Percentiles rank a stretch among this genome's conserved stretches.
These are phyloP conservation scores for Dacryopinax primogenitus DNA, from an alignment of 768 basidiomycete species.

Conservation along the genomic window DNA sequence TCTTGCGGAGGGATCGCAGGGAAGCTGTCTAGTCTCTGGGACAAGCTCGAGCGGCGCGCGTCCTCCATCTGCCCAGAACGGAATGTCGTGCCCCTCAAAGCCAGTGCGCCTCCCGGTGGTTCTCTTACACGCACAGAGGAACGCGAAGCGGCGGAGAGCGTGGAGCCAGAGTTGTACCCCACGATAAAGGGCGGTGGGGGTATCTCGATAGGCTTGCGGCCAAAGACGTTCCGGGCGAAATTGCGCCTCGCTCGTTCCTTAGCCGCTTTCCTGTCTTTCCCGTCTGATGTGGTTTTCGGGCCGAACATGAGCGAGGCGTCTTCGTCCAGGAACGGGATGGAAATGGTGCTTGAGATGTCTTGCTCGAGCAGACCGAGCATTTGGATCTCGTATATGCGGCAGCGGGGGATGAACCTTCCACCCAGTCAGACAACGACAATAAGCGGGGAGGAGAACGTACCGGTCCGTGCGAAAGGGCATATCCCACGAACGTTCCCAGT, in stretches of 20 bases:
- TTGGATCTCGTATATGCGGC: conserved; percentile 95
- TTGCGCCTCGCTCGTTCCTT: background rate
- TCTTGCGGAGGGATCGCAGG: background rate
- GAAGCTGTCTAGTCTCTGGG: background rate
- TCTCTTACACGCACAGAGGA: background rate
- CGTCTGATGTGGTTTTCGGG: background rate
- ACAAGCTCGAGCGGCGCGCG: background rate
- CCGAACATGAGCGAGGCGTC: conserved; percentile 8
- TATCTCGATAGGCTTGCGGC: background rate
- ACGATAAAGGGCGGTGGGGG: background rate
- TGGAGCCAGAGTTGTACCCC: background rate
- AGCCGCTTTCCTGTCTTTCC: background rate
- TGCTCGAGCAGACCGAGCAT: conserved; percentile 87
- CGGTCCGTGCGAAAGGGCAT: conserved; percentile 67
- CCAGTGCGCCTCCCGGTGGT: background rate
- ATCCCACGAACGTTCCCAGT: conserved; percentile 82
- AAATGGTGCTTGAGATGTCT: conserved; percentile 78
- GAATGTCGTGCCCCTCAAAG: background rate
- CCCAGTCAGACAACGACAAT: conserved; percentile 8
- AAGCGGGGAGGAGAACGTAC: conserved; percentile 27
- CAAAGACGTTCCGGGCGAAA: background rate
- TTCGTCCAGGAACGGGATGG: conserved; percentile 63
- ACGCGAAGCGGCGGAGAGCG: background rate
- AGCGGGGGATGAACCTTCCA: conserved; percentile 73
- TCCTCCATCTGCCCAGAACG: background rate